Conservation (phyloP, 2,329 filamentous ascomycete genomes). For the Aureobasidium namibiae region DNA sequence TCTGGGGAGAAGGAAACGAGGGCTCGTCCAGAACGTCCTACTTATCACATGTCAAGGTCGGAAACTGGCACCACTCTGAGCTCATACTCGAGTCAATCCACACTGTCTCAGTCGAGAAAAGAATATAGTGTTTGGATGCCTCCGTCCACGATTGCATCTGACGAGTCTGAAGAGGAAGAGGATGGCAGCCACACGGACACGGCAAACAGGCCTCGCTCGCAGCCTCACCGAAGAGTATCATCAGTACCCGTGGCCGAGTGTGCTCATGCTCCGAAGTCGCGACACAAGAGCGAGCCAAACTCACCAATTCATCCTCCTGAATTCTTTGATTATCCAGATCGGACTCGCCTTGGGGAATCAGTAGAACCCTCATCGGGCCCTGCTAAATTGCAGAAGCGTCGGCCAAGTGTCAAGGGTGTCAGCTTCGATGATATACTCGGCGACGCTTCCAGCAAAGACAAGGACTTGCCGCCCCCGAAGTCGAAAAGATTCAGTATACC, state of each 20-base stretch:
- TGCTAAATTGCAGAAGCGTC: slow-evolving; percentile 27
- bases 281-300: slow-evolving; percentile 33
- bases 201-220: slow-evolving; percentile 24
- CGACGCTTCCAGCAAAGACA: slow-evolving; percentile 9
- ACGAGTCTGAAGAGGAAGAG: slow-evolving; percentile 23
- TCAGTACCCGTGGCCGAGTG: slow-evolving; percentile 40
- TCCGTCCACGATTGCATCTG: slow-evolving; percentile 28
- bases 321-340: background rate
- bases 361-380: slow-evolving; percentile 25
- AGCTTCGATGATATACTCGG: slow-evolving; percentile 8
- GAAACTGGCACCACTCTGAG: slow-evolving; percentile 1
- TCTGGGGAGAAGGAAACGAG: background rate
- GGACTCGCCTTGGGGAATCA: background rate
- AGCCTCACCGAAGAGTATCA: slow-evolving; percentile 36
- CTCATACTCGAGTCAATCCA: slow-evolving; percentile 20
- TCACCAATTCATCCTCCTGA: slow-evolving; percentile 23
- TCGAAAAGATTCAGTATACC: slow-evolving; percentile 18
- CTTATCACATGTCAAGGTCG: background rate
- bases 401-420: slow-evolving; percentile 15
- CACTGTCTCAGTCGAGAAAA: slow-evolving; percentile 23
- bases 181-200: slow-evolving; percentile 20
- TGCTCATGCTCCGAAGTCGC: slow-evolving; percentile 37
- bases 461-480: slow-evolving; percentile 13
- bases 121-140: slow-evolving; percentile 44
- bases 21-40: background rate